Base-by-base conservation (phyloP, 331 rosid species). In the Cydonia oblonga region DNA sequence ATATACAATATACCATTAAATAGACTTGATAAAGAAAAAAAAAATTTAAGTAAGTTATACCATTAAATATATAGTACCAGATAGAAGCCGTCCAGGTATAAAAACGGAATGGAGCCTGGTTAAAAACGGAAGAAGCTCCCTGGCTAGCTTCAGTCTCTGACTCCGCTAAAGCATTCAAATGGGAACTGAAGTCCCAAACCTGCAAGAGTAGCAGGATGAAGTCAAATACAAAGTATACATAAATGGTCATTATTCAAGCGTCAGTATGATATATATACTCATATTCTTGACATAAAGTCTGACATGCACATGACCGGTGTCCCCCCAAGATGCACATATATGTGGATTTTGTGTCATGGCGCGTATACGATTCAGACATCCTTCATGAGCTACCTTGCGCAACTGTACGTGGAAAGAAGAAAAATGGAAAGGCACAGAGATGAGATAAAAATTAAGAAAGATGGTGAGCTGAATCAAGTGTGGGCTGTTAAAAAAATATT, bases 321-420 rank as follows among this genome's bases (percentile, higher is more conserved):
- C 98, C 22, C 89, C 86, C 98, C 98, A 93, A 73, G 93, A 81
- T 69, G 98, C 98, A 84, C 90, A 91, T 70, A 93, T 88, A 64
- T 91, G 90, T 22, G 97, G 97, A 71, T 79, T 88, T 89, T 93
- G 97, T 35, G 90, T 29, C 98, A 93, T 93, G 76, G 96, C 76
- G 44, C 98, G 96, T 69, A 91, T 88, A 58, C 98, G 90, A 81
- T 93, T 91, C 63, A 93, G 69, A 75, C 90, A 73, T 64, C 98
- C 97, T 79, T 86, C 89, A 53, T 91, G 96, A 52, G 90, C 79
- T 81, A 91, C 88, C 88, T 88, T 89, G 56, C 86, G 90, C 83
- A 93, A 71, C 98, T 93, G 86, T 35, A 69, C 59, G 76, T 67
- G 59, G 9, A 52, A 82, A 79, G 63, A 84, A 73, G 58, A 74